Evolutionary conservation across 768 basidiomycete species (phyloP).

Genomic region (Auricularia sp.): DNA sequence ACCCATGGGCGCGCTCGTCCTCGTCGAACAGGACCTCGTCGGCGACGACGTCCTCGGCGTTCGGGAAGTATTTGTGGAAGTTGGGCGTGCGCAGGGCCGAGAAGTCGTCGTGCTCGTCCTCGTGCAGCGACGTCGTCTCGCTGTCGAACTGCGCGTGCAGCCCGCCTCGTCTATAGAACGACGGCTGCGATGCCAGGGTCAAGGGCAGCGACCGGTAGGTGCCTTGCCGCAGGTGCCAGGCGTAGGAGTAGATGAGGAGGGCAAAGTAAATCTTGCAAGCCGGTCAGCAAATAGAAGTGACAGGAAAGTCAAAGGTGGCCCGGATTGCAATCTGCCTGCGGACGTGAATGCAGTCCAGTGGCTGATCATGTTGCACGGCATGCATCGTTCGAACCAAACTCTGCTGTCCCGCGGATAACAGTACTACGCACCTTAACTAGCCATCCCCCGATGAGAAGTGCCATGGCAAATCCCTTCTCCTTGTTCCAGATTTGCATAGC

Average conservation of each 20-base stretch:
- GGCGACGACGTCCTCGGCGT: slow-evolving; percentile 40
- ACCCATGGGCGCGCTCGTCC: slow-evolving; percentile 7
- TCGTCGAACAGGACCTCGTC: slow-evolving; percentile 50
- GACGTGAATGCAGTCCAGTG: too few relatives aligned
- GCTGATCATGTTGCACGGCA: too few relatives aligned
- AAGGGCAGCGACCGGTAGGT: slow-evolving; percentile 78
- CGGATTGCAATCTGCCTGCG: too few relatives aligned
- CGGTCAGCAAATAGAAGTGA: background rate
- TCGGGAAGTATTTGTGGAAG: slow-evolving; percentile 19
- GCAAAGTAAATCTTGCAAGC: slow-evolving; percentile 76
- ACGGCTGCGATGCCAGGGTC: slow-evolving; percentile 5
- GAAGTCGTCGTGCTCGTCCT: slow-evolving; percentile 34
- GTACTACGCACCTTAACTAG: slow-evolving; percentile 60
- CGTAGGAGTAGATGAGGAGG: slow-evolving; percentile 84
- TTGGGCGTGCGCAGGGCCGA: background rate
- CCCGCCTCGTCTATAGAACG: background rate
- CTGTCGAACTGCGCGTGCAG: background rate
- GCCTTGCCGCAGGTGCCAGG: slow-evolving; percentile 81
- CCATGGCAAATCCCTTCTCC: slow-evolving; percentile 74
- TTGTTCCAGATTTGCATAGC: slow-evolving; percentile 81
- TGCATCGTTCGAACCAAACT: too few relatives aligned
- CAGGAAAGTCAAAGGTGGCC: background rate
- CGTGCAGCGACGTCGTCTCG: slow-evolving; percentile 24
- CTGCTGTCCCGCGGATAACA: too few relatives aligned
- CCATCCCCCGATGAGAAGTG: slow-evolving; percentile 78